Evolutionary conservation across 169 alveolate genomes (phyloP).

Genomic region (Babesia gibsoni): DNA sequence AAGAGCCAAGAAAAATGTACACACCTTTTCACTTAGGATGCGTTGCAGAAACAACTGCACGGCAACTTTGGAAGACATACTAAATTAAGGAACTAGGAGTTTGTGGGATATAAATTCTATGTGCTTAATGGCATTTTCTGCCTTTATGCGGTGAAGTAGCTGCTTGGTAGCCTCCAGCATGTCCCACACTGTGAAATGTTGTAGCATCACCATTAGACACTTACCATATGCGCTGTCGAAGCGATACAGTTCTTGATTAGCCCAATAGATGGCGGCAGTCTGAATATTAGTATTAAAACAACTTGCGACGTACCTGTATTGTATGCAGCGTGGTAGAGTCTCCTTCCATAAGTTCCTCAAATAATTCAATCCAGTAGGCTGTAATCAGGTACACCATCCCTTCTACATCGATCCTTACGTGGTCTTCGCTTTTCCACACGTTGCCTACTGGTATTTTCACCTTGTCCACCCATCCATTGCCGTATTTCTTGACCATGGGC

Average conservation of each 20-base stretch:
- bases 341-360: slow-evolving; percentile 63
- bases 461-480: slow-evolving; percentile 68
- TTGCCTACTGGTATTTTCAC: slow-evolving; percentile 71
- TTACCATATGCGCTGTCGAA: slow-evolving; percentile 71
- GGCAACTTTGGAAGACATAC: slow-evolving; percentile 51
- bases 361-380: slow-evolving; percentile 76
- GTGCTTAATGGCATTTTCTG: slow-evolving; percentile 36
- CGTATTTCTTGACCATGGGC: slow-evolving; percentile 66
- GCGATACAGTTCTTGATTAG: slow-evolving; percentile 76
- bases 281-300: slow-evolving; percentile 13
- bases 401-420: slow-evolving; percentile 72
- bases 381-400: slow-evolving; percentile 76
- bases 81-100: slow-evolving; percentile 28
- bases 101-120: slow-evolving; percentile 58
- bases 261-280: slow-evolving; percentile 80
- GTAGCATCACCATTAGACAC: neutral
- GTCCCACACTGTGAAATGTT: slow-evolving; percentile 53
- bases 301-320: slow-evolving; percentile 45
- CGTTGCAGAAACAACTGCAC: slow-evolving; percentile 57
- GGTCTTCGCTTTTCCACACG: slow-evolving; percentile 70
- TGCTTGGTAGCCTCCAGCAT: slow-evolving; percentile 45
- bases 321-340: slow-evolving; percentile 56
- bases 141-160: slow-evolving; percentile 32
- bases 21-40: slow-evolving; percentile 44
- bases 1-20: neutral